A percentile compares a stretch with the other conserved stretches of the same genome.
Conservation (phyloP, 2,329 filamentous ascomycete genomes). For the Colletotrichum sp. region DNA sequence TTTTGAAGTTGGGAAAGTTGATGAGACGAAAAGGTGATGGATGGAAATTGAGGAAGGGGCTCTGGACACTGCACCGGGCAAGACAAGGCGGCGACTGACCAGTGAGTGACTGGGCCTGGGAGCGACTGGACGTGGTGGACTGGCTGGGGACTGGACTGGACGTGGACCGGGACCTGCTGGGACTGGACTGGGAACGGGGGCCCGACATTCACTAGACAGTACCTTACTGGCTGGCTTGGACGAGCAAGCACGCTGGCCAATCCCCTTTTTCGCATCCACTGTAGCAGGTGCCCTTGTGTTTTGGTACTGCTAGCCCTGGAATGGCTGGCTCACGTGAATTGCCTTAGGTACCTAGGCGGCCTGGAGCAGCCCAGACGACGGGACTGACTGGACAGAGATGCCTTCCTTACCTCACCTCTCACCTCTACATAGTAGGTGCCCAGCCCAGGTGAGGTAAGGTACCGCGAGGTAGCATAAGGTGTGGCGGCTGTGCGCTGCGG, state of each 20-base stretch:
- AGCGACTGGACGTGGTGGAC: neutral
- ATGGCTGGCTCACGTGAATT: conserved; percentile 19
- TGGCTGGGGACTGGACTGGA: neutral
- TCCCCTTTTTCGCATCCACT: conserved; percentile 13
- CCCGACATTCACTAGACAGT: neutral
- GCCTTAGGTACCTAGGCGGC: neutral
- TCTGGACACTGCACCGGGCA: conserved; percentile 26
- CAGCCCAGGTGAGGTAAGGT: neutral
- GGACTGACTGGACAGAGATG: neutral
- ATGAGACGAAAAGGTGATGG: conserved; percentile 35
- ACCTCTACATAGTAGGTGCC: neutral
- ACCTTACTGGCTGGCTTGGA: conserved; percentile 9
- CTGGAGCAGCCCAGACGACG: neutral
- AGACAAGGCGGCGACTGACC: conserved; percentile 17
- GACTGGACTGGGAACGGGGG: conserved; percentile 9
- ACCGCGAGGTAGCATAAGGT: neutral
- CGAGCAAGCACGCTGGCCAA: conserved; percentile 14
- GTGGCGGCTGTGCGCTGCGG: conserved; percentile 7
- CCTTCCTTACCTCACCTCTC: neutral
- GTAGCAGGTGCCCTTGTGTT: conserved; percentile 17
- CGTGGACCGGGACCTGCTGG: neutral
- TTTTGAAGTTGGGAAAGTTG: conserved; percentile 33
- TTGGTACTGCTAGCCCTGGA: conserved; percentile 18
- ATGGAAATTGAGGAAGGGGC: conserved; percentile 36
- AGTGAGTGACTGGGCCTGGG: neutral